Evolutionary conservation across 306 rosid genomes (phyloP).

Genomic region (Arachis hypogaea): DNA sequence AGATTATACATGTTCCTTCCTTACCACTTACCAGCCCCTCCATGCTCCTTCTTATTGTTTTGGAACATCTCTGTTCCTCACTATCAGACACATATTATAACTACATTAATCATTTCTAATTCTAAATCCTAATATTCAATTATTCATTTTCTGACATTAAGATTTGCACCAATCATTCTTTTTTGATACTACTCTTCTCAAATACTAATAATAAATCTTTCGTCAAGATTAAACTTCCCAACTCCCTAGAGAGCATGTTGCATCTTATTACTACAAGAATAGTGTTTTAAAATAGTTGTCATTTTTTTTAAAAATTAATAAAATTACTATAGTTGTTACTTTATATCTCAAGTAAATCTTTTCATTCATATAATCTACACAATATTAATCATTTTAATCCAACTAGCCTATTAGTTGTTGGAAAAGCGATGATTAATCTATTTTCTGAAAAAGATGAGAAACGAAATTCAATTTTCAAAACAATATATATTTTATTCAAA

Average conservation of each 20-base stretch:
- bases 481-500: too few relatives aligned
- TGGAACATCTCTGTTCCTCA: constrained; percentile 31
- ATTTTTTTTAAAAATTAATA: too few relatives aligned
- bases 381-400: too few relatives aligned
- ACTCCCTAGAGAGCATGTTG: neutral
- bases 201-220: neutral
- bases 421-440: too few relatives aligned
- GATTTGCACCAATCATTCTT: neutral
- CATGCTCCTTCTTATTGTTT: constrained; percentile 37
- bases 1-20: neutral
- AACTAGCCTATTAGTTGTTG: too few relatives aligned
- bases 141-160: neutral
- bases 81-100: constrained; percentile 23
- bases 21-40: constrained; percentile 6
- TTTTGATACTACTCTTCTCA: neutral
- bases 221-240: neutral
- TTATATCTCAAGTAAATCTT: too few relatives aligned
- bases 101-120: neutral
- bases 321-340: too few relatives aligned
- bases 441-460: too few relatives aligned
- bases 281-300: too few relatives aligned
- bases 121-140: neutral
- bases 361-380: too few relatives aligned
- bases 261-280: too few relatives aligned
- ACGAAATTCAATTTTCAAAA: too few relatives aligned